Conservation (phyloP, 2,329 filamentous ascomycete genomes). For the Fusarium austroafricanum region DNA sequence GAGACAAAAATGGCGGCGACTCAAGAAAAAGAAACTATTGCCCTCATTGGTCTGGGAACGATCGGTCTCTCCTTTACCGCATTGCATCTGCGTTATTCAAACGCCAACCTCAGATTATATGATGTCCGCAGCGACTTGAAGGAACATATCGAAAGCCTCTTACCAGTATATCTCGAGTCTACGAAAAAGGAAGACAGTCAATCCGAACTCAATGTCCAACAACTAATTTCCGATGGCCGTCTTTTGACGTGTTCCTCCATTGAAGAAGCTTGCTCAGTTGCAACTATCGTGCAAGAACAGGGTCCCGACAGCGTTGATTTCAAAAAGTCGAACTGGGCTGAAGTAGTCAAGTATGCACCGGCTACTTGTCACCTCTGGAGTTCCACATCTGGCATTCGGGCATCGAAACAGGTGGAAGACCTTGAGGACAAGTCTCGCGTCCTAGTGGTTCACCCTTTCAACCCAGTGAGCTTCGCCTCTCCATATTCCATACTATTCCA, state of each 20-base stretch:
- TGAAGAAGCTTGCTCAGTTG: slow-evolving; percentile 14
- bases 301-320: slow-evolving; percentile 34
- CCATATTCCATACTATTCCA: accelerated
- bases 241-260: slow-evolving; percentile 24
- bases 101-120: slow-evolving; percentile 18
- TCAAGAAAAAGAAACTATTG: slow-evolving; percentile 15
- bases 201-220: accelerated
- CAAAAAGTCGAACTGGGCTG: slow-evolving; percentile 34
- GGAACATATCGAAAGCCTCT: slow-evolving; percentile 21
- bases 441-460: slow-evolving; percentile 36
- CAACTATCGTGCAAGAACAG: slow-evolving; percentile 37
- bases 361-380: slow-evolving; percentile 25
- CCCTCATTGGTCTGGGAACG: slow-evolving; percentile 32
- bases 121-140: slow-evolving; percentile 32
- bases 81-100: slow-evolving; percentile 29
- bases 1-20: neutral
- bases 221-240: slow-evolving; percentile 5
- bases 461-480: slow-evolving; percentile 5
- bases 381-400: slow-evolving; percentile 31
- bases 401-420: slow-evolving; percentile 29
- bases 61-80: slow-evolving; percentile 35
- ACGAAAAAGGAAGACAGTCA: neutral
- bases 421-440: slow-evolving; percentile 22
- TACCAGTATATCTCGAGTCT: slow-evolving; percentile 23
- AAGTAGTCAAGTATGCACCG: slow-evolving; percentile 3